Evolutionary conservation across 2,329 filamentous ascomycete species (phyloP), one percentile per base, ranked within the genome.

Genomic region (Fusarium tricinctum): DNA sequence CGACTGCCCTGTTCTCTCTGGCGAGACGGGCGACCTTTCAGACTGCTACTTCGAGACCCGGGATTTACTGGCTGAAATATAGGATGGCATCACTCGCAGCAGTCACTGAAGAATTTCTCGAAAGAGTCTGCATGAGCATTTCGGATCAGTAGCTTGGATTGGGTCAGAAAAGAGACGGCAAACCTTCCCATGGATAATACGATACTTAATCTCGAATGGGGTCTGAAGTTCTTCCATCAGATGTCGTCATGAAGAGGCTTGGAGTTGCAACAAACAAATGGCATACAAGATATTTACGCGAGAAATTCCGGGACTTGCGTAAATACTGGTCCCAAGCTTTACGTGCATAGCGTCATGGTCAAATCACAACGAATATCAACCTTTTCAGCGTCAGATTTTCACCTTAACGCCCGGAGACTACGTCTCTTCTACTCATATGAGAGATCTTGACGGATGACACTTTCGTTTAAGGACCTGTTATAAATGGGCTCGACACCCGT

Each of bases 221-320:
- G 28, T 3, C 42, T n/a, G 8, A 17, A 4, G 10, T 38, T 35
- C 12, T 14, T n/a, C 9, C 12, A 13, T 2, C 2, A 10, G 15
- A 7, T 7, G n/a, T n/a, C 6, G 2, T 22, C 7, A 20, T 13
- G 10, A 20, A 10, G 38, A 19, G 12, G 6, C n/a, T 12, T 19
- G 19, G 15, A 23, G 1, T 17, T 42, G 22, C 12, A 23, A 39
- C 13, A 23, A 19, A 12, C 17, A 30, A 33, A 26, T 32, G 45
- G 30, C 45, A 46, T 46, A 58, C 51, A 58, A 14, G 19, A 43
- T 23, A 46, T 58, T 15, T 39, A 4, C 17, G 44, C 33, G 32
- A n/a, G 26, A 9, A 20, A 33, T 28, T 35, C n/a, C 19, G n/a
- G 5, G 5, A 42, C 8, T 40, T n/a, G 19, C n/a, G 20, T 13